phyloP scores from a whole-genome alignment of 345 rosid species.

The Turritis glabra region DNA sequence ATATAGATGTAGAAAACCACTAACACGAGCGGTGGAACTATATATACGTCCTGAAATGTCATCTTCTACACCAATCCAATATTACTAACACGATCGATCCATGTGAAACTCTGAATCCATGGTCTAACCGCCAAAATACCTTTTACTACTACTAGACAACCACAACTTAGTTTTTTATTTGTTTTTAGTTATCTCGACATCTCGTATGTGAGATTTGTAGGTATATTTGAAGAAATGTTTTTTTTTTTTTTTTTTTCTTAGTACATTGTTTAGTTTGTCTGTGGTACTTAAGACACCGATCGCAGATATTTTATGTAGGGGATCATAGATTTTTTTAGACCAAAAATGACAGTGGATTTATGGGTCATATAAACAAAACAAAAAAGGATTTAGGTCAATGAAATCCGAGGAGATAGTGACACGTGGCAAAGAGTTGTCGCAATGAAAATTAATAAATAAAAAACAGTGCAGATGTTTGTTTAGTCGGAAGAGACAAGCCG shows the following conservation, averaged over 20 bases:
- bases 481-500: constrained; percentile 26
- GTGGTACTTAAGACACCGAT: background rate
- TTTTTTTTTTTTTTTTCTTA: background rate
- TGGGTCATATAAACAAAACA: background rate
- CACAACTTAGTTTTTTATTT: background rate
- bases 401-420: background rate
- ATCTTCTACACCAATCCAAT: background rate
- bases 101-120: background rate
- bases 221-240: background rate
- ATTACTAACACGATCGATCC: background rate
- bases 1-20: background rate
- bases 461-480: constrained; percentile 10
- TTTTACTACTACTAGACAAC: background rate
- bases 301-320: background rate
- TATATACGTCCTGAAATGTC: background rate
- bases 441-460: background rate
- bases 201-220: background rate
- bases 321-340: background rate
- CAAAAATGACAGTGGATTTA: background rate
- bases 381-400: background rate
- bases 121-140: background rate
- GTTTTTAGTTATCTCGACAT: background rate
- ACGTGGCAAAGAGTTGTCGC: background rate
- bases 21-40: background rate
- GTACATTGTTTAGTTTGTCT: background rate